Evolutionary conservation across 257 asterid species (phyloP), one percentile per base, ranked within the genome.

Genomic region (Plantago elongata): DNA sequence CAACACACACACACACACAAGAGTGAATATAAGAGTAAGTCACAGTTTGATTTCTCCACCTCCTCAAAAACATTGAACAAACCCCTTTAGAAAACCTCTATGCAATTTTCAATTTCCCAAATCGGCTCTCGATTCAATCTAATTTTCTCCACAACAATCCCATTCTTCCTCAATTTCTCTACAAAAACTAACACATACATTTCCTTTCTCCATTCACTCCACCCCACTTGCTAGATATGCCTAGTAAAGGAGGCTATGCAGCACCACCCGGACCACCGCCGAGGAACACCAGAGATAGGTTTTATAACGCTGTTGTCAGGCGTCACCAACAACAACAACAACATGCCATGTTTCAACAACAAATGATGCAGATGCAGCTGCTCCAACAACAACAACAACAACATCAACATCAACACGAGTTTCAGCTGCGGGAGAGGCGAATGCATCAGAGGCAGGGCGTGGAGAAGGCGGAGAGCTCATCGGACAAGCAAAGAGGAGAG

Each of bases 221-320:
- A 22, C 27, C 2, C 27, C 27, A 22, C 27, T 22, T 22, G 27
- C 27, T 22, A 8, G 54, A 11, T 69, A 88, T 88, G 96, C 69
- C 90, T 0, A 81, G 90, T 72, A 72, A 84, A 48, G 95, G 90
- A 64, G 81, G 86, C 69, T 81, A 63, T 51, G 71, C 88, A 6
- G 40, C 40, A 6, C 40, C 40, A 34, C 40, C 40, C 4, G 40
- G 40, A 4, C 57, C 75, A 44, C 69, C 72, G 11, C 79, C 81
- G 71, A 61, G 83, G n/a, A 75, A 77, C 22, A 77, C 83, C 14
- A 85, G 77, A 0, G 87, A 86, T 54, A 65, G 94, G 72, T 84
- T 76, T 59, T 80, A 82, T 70, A 80, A 79, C 67, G 43, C 83
- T 83, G 18, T 77, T 62, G 74, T 81, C 22, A 72, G 92, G 59